phyloP scores from a whole-genome alignment of 2,329 filamentous ascomycete species.

The Botryotinia calthae region DNA sequence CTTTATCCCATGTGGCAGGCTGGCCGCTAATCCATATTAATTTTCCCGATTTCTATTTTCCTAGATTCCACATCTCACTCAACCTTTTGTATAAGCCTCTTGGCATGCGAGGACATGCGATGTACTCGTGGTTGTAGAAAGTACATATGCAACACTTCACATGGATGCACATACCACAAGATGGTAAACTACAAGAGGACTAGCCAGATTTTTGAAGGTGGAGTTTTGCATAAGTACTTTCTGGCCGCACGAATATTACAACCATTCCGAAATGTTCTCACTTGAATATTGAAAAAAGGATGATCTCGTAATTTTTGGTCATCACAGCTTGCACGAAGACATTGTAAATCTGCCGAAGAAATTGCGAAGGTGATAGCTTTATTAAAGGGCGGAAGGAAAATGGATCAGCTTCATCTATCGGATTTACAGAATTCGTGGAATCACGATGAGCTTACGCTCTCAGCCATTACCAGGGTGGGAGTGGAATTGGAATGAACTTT shows the following conservation, averaged over 20 bases:
- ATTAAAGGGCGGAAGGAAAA: neutral
- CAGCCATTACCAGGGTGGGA: neutral
- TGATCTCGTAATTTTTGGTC: neutral
- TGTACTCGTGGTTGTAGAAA: neutral
- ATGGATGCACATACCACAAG: neutral
- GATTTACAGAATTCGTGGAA: neutral
- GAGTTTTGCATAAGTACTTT: neutral
- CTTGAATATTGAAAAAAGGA: neutral
- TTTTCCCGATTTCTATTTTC: neutral
- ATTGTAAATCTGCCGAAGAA: neutral
- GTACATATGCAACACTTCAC: neutral
- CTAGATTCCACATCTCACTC: neutral
- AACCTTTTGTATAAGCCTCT: neutral
- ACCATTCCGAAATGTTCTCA: neutral
- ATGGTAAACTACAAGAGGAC: neutral
- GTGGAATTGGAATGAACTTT: neutral
- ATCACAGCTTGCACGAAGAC: neutral
- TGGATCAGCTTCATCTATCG: neutral
- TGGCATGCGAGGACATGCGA: neutral
- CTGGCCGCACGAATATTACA: neutral
- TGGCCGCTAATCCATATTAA: neutral
- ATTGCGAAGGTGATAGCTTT: neutral
- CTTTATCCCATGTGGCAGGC: constrained; percentile 1
- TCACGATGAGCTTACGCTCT: neutral
- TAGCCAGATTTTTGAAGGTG: neutral